These are phyloP conservation scores for Candida tibetensis DNA, from an alignment of 805 yeast genomes.

Conservation along the genomic window DNA sequence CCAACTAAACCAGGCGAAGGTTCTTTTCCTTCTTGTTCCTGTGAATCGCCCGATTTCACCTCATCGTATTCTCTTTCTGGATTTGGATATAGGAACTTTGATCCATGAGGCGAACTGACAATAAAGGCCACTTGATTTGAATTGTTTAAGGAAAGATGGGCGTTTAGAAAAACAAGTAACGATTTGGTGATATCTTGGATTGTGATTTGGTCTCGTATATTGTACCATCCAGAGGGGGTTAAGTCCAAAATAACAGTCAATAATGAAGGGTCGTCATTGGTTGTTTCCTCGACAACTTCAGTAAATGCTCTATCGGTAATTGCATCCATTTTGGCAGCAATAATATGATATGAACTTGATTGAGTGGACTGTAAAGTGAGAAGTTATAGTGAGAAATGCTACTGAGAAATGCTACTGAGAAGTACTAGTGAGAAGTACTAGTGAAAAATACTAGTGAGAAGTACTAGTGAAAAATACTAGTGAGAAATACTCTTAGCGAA, in stretches of 20 bases:
- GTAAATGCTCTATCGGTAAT: slow-evolving; percentile 59
- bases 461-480: no score
- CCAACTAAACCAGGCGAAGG: slow-evolving; percentile 34
- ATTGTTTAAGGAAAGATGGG: slow-evolving; percentile 82
- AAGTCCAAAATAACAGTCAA: slow-evolving; percentile 76
- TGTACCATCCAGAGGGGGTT: slow-evolving; percentile 67
- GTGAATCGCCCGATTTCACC: slow-evolving; percentile 2
- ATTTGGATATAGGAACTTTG: slow-evolving; percentile 68
- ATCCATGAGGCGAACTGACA: slow-evolving; percentile 69
- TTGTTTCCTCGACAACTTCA: slow-evolving; percentile 26
- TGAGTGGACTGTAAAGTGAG: background rate
- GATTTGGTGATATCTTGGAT: slow-evolving; percentile 62
- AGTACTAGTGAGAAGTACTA: no score
- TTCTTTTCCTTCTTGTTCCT: slow-evolving; percentile 2
- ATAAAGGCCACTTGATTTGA: slow-evolving; percentile 81
- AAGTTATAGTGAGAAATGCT: background rate
- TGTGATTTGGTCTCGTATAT: slow-evolving; percentile 43
- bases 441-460: no score
- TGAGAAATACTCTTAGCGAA: no score
- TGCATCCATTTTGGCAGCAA: slow-evolving; percentile 54
- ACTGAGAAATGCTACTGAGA: slow-evolving; percentile 1
- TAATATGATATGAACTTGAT: background rate
- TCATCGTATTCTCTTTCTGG: slow-evolving; percentile 17
- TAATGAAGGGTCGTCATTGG: slow-evolving; percentile 61
- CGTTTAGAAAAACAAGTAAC: slow-evolving; percentile 74